Base-by-base conservation (phyloP, 768 basidiomycete genomes). In the Daedaleopsis sinensis region DNA sequence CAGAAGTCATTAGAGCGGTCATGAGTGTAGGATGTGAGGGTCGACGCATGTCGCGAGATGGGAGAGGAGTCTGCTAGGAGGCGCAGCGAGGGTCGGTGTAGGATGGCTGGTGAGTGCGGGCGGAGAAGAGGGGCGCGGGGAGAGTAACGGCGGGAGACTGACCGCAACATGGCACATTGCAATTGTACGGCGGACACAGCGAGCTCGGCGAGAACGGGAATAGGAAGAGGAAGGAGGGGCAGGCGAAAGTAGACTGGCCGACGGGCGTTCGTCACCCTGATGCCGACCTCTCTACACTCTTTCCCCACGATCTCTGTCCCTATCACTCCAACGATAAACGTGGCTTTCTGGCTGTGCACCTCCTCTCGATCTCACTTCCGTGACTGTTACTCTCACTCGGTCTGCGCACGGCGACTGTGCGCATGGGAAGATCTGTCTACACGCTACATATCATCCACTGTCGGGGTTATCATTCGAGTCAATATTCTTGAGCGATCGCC, bases 111-210 rank as follows among this genome's bases (percentile, higher is more conserved):
- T 42, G 39, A 49, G 23, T 21, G 47, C 24, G 47, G 19, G 10
- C 23, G 47, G 23, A 15, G 21, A 15, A 49, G 21, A 48, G 54
- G 48, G 57, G 24, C 8, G 61, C 8, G 36, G 46, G 53, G 62
- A 15, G 69, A 38, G 39, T 65, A 35, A 61, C 69, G 73, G 73
- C 78, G 76, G 58, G 73, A 68, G 60, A 76, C 67, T 67, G 73
- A 70, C 58, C 79, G 83, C 73, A 84, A 75, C 85, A 86, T 87
- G 52, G 79, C 73, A 76, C 84, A 84, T 86, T 57, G 72, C 70
- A 67, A 84, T 86, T 57, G 72, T 71, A 67, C 19, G 35, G 19
- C 23, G 58, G 24, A 19, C 27, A 37, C 35, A 21, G 19, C 43
- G 24, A 18, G 55, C 35, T 13, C 57, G 46, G 55, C 3, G 7